Evolutionary conservation across 306 rosid genomes (phyloP).

Genomic region (Pachyrhizus erosus): DNA sequence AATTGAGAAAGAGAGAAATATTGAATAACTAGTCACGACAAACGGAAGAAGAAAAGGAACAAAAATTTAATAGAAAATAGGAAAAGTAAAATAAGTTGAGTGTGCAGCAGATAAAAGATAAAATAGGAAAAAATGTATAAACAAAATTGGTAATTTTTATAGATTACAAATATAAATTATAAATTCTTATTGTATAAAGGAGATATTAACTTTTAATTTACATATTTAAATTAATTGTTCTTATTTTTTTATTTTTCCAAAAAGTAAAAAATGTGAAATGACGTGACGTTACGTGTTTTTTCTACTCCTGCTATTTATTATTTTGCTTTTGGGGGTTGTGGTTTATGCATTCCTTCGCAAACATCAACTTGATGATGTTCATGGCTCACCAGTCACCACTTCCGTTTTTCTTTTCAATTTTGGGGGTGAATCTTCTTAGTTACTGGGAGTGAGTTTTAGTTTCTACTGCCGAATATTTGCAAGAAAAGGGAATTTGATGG

Average conservation of each 20-base stretch:
- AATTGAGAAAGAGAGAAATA: not conserved
- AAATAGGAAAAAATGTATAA: not conserved
- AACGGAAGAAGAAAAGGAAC: not conserved
- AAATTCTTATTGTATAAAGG: not conserved
- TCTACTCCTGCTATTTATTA: not conserved
- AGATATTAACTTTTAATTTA: not conserved
- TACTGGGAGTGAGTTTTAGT: not conserved
- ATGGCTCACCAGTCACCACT: not conserved
- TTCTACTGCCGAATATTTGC: not conserved
- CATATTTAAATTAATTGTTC: not conserved
- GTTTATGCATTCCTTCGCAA: not conserved
- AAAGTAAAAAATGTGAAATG: not conserved
- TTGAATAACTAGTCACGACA: not conserved
- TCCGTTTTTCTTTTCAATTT: not conserved
- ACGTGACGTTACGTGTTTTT: not conserved
- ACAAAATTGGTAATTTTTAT: not conserved
- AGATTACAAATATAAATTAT: not conserved
- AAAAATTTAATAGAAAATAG: not conserved
- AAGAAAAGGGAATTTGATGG: not conserved
- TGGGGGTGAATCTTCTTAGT: not conserved
- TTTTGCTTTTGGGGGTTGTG: not conserved
- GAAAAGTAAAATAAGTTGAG: not conserved
- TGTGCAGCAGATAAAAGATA: not conserved
- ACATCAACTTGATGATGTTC: not conserved
- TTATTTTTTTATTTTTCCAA: not conserved